Evolutionary conservation across 108 stramenopile species (phyloP).

Genomic region (Skeletonema grethae): DNA sequence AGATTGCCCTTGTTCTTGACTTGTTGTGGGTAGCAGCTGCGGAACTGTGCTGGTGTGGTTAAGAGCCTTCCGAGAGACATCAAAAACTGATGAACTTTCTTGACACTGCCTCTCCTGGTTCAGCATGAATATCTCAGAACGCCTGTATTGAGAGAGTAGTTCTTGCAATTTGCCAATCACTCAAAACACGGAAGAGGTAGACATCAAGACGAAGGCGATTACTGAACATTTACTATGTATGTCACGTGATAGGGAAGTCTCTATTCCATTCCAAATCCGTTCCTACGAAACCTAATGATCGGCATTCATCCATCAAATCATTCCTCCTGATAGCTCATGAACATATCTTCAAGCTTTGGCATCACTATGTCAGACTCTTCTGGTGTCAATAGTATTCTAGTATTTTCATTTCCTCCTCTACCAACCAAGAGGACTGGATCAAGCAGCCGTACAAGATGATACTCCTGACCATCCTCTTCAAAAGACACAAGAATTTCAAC

Average conservation of each 20-base stretch:
- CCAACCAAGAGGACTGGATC: slow-evolving; percentile 90
- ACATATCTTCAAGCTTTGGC: slow-evolving; percentile 77
- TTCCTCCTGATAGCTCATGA: slow-evolving; percentile 71
- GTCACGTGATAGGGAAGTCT: neutral
- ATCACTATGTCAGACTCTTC: slow-evolving; percentile 83
- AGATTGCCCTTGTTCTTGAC: neutral
- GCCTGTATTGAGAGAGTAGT: no score
- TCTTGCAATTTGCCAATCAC: neutral
- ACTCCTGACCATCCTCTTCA: slow-evolving; percentile 77
- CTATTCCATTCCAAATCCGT: neutral
- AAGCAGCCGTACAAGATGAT: slow-evolving; percentile 76
- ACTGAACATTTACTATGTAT: neutral
- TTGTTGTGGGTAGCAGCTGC: neutral
- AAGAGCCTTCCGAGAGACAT: no score
- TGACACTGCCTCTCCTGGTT: no score
- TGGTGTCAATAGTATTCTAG: slow-evolving; percentile 75
- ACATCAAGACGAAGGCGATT: neutral
- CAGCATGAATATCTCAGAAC: no score
- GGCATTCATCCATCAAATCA: slow-evolving; percentile 14
- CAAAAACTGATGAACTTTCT: no score
- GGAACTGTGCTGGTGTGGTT: neutral
- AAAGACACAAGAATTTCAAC: slow-evolving; percentile 85
- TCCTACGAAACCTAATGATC: neutral
- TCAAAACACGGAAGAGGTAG: no score
- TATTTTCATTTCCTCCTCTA: slow-evolving; percentile 62